Base-by-base conservation (phyloP, 2,329 filamentous ascomycete genomes). In the Simplicillium aogashimaense region DNA sequence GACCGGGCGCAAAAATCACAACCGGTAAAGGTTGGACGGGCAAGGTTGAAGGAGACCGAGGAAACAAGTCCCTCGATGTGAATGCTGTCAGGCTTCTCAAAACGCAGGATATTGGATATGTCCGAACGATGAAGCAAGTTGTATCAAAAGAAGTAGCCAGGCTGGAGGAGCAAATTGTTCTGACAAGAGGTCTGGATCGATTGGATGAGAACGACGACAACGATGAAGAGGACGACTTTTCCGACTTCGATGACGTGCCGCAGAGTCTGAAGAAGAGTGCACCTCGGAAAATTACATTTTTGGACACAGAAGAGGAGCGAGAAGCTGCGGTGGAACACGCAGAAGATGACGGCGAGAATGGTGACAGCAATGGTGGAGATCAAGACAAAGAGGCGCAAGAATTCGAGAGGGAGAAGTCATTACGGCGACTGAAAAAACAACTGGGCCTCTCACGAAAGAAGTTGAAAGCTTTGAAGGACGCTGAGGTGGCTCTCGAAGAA, bases 61-160 rank as follows among this genome's bases (percentile, higher is more conserved):
- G 76, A 12, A 77, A 76, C 51, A 64, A 63, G 44, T 63, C 65
- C 3, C 53, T 83, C 54, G 66, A 70, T 37, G 54, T 74, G 30
- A 74, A 82, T 16, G 68, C 69, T 1, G 74, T 78, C 17, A 66
- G 78, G 15, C 61, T 83, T 16, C 69, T 83, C 46, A 84, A 83
- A 65, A 83, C 78, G 2, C 80, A 84, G 58, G 80, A 84, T 51
- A 56, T 80, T 25, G 78, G 72, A 3, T 83, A 83, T 54, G 56
- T 83, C 18, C 64, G 79, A 45, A 79, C 76, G 16, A 73, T 77
- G 66, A 65, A 74, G 42, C 80, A 78, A 47, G 66, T 78, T 18
- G 66, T 72, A 3, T 54, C 63, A 43, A 80, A 79, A 53, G 75
- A 83, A 47, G 70, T 79, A 2, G 63, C 64, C 32, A 58, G 51